phyloP scores from a whole-genome alignment of 352 stramenopile species.

The Phytopythium kandeliae region DNA sequence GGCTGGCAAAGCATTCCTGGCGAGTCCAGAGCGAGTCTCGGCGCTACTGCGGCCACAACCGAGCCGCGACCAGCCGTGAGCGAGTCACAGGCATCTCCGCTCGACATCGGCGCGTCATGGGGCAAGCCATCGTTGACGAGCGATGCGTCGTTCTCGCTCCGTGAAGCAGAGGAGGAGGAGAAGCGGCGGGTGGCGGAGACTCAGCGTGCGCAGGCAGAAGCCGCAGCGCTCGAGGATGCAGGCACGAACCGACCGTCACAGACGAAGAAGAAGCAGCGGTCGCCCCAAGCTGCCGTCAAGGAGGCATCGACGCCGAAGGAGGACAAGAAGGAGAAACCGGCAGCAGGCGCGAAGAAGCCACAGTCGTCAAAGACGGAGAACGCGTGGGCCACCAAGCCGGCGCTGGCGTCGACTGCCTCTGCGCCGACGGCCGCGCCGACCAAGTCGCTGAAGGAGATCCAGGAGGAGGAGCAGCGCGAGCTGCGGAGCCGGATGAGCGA shows the following conservation, averaged over 20 bases:
- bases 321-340: slow-evolving; percentile 10
- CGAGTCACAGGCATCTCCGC: not conserved
- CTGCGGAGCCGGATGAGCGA: slow-evolving; percentile 50
- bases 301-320: slow-evolving; percentile 11
- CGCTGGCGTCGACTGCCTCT: slow-evolving; percentile 12
- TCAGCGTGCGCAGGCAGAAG: not conserved
- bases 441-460: slow-evolving; percentile 78
- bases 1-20: slow-evolving; percentile 1
- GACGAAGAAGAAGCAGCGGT: not conserved
- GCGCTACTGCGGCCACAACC: not conserved
- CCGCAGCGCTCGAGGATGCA: not conserved
- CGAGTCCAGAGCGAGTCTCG: not conserved
- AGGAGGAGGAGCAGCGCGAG: slow-evolving; percentile 72
- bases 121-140: slow-evolving; percentile 1
- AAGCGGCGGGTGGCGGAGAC: slow-evolving; percentile 25
- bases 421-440: slow-evolving; percentile 2
- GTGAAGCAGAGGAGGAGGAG: slow-evolving; percentile 43
- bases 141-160: slow-evolving; percentile 17
- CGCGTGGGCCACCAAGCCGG: slow-evolving; percentile 18
- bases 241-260: slow-evolving; percentile 1
- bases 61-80: not conserved
- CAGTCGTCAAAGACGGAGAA: slow-evolving; percentile 13
- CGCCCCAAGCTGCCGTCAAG: slow-evolving; percentile 3
- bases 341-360: slow-evolving; percentile 10
- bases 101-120: slow-evolving; percentile 2